Evolutionary conservation across 495 filamentous ascomycete species (phyloP).

Genomic region (Neurospora sp.): DNA sequence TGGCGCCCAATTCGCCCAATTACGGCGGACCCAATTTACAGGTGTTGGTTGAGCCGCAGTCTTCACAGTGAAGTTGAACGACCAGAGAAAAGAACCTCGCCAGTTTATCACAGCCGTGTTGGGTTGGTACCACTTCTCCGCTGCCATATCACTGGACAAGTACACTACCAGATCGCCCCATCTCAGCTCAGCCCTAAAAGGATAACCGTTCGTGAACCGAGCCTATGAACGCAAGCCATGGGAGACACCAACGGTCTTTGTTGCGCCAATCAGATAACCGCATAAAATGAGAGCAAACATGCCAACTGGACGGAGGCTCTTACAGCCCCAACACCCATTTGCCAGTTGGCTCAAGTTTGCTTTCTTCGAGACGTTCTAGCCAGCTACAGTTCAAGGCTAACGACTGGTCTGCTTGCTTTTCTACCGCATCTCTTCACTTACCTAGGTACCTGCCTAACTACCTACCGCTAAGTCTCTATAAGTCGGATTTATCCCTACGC

Average conservation of each 20-base stretch:
- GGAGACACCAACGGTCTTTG: neutral
- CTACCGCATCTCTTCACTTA: neutral
- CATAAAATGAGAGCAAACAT: neutral
- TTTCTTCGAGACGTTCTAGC: neutral
- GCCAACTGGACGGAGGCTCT: neutral
- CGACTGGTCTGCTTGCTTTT: neutral
- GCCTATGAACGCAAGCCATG: neutral
- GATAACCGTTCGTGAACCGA: neutral
- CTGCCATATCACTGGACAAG: neutral
- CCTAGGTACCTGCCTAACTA: neutral
- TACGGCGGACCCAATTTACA: neutral
- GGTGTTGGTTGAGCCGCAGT: neutral
- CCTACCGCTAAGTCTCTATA: neutral
- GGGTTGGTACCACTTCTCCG: neutral
- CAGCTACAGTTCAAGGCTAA: neutral
- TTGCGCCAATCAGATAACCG: neutral
- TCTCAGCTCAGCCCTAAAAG: neutral
- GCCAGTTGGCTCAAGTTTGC: neutral
- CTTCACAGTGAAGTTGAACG: neutral
- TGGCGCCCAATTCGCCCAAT: neutral
- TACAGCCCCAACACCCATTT: neutral
- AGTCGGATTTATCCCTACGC: too few species aligned
- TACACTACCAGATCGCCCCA: neutral
- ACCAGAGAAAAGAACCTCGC: neutral
- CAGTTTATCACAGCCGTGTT: neutral